Conservation (phyloP, 495 filamentous ascomycete species). For the Paragyromitra xinjiangensis region DNA sequence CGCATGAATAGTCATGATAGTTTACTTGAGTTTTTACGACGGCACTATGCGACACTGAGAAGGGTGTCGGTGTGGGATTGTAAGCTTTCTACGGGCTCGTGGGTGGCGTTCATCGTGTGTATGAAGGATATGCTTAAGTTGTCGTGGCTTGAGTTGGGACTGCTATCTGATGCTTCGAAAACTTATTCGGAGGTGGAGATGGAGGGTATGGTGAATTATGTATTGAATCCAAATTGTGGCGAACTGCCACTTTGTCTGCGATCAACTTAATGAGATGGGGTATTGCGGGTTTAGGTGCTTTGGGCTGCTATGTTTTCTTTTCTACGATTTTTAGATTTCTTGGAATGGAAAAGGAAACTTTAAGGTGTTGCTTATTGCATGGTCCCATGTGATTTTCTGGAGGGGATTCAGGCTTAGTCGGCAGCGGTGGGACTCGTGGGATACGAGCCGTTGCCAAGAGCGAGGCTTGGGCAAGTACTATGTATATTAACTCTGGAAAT, state of each 20-base stretch:
- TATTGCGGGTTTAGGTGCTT: background rate
- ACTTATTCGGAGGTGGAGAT: constrained; percentile 29
- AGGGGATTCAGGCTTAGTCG: no score
- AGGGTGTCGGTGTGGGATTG: constrained; percentile 30
- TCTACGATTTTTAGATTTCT: background rate
- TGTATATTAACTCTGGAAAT: no score
- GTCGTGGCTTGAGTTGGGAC: constrained; percentile 24
- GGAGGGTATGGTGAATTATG: constrained; percentile 27
- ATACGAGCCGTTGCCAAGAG: no score
- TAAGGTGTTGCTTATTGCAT: background rate
- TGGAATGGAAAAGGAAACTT: constrained; percentile 1
- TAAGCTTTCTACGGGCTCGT: constrained; percentile 29
- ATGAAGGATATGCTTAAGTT: constrained; percentile 26
- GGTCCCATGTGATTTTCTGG: no score
- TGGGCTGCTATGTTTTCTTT: constrained; percentile 6
- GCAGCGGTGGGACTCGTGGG: no score
- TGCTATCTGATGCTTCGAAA: constrained; percentile 13
- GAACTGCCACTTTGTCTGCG: constrained; percentile 19
- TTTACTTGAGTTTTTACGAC: constrained; percentile 23
- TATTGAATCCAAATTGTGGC: constrained; percentile 35
- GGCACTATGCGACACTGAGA: constrained; percentile 30
- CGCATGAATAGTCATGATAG: constrained; percentile 24
- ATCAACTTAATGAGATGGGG: background rate
- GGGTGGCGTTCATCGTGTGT: constrained; percentile 27
- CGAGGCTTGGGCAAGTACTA: no score